Base-by-base conservation (phyloP, 129 eudicot genomes). In the Flaveria robusta region DNA sequence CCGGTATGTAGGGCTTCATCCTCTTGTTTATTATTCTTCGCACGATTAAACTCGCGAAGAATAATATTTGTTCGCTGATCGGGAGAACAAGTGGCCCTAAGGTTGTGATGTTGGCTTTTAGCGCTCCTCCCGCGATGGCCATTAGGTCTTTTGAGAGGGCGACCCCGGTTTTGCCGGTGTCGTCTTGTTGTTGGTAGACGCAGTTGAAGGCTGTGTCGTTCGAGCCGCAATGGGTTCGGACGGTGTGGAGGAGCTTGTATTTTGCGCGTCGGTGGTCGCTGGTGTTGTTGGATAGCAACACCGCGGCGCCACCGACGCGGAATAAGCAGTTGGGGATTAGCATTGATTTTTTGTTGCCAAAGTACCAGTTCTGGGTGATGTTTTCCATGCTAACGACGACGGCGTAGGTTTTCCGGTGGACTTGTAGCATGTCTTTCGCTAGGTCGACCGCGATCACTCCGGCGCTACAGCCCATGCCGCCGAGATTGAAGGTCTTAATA, bases 391-490 rank as follows among this genome's bases (percentile, higher is more conserved):
- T 87, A 0, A 87, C 79, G 1, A 84, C 86, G 6, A 84, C 68
- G 3, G 88, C 88, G 55, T 79, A 84, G 1, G 86, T 82, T 66
- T 87, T 87, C 0, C 76, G 71, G 29, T 87, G 86, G 5, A 79
- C 81, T 70, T 87, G 84, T 0, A 87, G 50, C 83, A 87, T 56
- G 29, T 84, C 86, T 56, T 79, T 87, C 1, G 88, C 88, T 0
- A 87, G 67, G 59, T 87, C 86, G 6, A 87, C 9, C 3, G 88
- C 83, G 46, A 87, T 84, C 0, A 87, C 81, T 4, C 91, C 91
- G 0, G 91, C 91, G 10, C 88, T 84, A 34, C 91, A 87, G 5
- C 91, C 91, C 91, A 87, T 87, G 0, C 91, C 91, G 0, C 91
- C 88, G 14, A 87, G 74, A 41, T 81, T 87, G 42, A 69, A 84